Evolutionary conservation across 306 rosid species (phyloP).

Genomic region (Crotalaria pallida): DNA sequence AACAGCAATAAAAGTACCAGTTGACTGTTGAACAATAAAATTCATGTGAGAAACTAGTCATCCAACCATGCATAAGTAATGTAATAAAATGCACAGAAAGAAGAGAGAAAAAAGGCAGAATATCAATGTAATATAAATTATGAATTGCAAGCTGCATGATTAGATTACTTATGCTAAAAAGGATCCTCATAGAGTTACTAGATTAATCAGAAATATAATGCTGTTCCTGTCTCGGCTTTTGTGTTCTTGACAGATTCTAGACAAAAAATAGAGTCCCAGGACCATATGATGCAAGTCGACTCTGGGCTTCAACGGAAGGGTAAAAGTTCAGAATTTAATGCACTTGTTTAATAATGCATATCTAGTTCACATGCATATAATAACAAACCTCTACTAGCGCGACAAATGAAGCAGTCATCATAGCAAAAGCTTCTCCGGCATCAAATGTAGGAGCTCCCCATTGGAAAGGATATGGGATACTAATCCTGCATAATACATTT

Average conservation of each 20-base stretch:
- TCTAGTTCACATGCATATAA: conserved; percentile 8
- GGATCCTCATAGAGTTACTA: background rate
- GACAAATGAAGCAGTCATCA: conserved; percentile 93
- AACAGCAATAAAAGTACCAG: conserved; percentile 75
- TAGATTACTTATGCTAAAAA: background rate
- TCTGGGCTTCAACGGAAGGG: background rate
- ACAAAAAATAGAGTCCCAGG: background rate
- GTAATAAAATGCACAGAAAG: background rate
- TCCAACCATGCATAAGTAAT: background rate
- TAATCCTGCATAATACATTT: conserved; percentile 53
- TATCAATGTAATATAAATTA: background rate
- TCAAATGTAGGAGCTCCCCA: conserved; percentile 98
- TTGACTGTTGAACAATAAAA: conserved; percentile 54
- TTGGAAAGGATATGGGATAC: conserved; percentile 91
- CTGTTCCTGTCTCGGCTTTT: background rate
- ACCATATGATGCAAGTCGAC: background rate
- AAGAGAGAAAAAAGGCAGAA: background rate
- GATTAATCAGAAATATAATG: background rate
- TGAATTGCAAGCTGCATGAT: background rate
- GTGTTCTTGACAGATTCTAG: background rate
- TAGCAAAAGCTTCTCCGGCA: conserved; percentile 95
- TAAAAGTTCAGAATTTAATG: background rate
- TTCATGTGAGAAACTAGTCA: background rate
- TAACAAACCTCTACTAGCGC: conserved; percentile 77
- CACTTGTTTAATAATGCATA: background rate